phyloP scores from a whole-genome alignment of 208 protist species.

The Trichomonas gallinae region DNA sequence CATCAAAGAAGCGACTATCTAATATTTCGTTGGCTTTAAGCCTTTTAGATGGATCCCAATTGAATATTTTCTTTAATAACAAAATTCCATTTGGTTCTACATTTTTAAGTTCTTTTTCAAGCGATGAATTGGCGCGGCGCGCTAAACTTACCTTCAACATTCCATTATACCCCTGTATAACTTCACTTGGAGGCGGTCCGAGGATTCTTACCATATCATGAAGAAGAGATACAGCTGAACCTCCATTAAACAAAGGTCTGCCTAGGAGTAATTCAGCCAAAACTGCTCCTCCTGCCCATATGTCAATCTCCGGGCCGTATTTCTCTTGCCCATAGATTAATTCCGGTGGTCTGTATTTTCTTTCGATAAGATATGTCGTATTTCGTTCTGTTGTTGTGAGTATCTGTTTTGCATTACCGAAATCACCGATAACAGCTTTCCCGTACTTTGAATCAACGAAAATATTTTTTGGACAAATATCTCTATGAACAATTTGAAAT shows the following conservation, averaged over 20 bases:
- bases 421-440: conserved; percentile 78
- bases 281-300: conserved; percentile 80
- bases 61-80: not conserved
- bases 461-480: conserved; percentile 83
- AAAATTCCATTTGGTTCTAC: not conserved
- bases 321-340: conserved; percentile 70
- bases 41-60: not conserved
- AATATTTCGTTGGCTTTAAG: not conserved
- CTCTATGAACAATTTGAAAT: conserved; percentile 65
- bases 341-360: conserved; percentile 79
- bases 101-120: not conserved
- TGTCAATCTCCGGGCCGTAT: conserved; percentile 73
- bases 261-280: conserved; percentile 91
- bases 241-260: conserved; percentile 76
- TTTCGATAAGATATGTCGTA: conserved; percentile 76
- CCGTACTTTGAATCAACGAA: conserved; percentile 62
- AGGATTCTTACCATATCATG: conserved; percentile 76
- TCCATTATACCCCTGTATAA: not conserved
- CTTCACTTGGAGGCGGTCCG: not conserved
- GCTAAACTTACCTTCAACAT: not conserved
- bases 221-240: conserved; percentile 64
- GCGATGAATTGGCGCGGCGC: not conserved
- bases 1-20: not conserved
- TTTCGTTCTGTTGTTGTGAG: conserved; percentile 61
- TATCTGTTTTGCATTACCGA: conserved; percentile 57